A percentile compares a stretch with the other conserved stretches of the same genome.
Conservation (phyloP, 2,329 filamentous ascomycete species). For the Chalaropsis thielavioides region DNA sequence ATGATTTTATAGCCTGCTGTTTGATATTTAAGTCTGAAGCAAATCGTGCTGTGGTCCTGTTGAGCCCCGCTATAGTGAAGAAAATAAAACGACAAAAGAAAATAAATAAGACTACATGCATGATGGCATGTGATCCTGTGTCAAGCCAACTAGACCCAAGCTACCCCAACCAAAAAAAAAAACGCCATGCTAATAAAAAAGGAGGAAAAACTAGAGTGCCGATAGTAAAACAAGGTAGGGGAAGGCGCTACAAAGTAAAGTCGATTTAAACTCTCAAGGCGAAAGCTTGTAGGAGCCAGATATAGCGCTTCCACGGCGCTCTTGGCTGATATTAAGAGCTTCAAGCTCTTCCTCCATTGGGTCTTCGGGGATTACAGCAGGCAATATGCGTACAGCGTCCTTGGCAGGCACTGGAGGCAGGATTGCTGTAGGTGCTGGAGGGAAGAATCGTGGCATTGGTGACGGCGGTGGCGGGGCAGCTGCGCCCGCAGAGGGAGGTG, state of each 20-base stretch:
- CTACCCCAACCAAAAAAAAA: neutral
- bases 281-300: slow-evolving; percentile 14
- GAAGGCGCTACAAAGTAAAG: neutral
- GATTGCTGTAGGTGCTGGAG: neutral
- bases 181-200: neutral
- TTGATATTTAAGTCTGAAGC: neutral
- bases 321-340: neutral
- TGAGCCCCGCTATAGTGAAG: neutral
- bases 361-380: slow-evolving; percentile 15
- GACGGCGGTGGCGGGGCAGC: neutral
- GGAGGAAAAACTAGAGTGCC: neutral
- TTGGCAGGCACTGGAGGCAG: slow-evolving; percentile 8
- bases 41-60: slow-evolving; percentile 4
- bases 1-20: neutral
- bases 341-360: slow-evolving; percentile 13
- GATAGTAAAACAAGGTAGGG: neutral
- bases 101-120: neutral
- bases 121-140: neutral
- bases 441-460: neutral
- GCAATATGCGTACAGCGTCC: slow-evolving; percentile 9
- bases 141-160: neutral
- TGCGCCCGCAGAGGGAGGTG: slow-evolving; percentile 1
- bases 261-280: neutral
- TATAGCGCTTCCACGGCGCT: slow-evolving; percentile 8
- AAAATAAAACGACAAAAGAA: neutral